Evolutionary conservation across 495 filamentous ascomycete species (phyloP).

Genomic region (Neurospora discreta): DNA sequence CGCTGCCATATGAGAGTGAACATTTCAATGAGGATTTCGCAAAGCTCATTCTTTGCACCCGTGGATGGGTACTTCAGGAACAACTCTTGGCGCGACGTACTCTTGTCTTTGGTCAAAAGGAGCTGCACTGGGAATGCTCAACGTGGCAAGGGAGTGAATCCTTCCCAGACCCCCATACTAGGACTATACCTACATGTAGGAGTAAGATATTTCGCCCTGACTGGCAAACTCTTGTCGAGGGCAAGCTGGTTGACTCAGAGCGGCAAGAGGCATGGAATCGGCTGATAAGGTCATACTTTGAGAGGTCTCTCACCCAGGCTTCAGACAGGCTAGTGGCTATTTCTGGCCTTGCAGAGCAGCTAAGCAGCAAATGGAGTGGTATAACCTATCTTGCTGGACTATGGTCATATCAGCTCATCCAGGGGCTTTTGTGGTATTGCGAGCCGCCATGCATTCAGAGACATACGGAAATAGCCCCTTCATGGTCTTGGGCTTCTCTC

Average conservation of each 20-base stretch:
- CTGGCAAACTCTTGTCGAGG: neutral
- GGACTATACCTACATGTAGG: too few relatives aligned
- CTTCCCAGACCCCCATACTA: neutral
- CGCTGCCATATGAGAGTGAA: neutral
- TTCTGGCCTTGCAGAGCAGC: neutral
- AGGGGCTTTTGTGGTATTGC: neutral
- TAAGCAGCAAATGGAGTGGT: neutral
- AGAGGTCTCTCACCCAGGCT: neutral
- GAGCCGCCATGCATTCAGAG: neutral
- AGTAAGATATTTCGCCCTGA: neutral
- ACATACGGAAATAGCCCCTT: neutral
- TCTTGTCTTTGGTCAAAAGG: slow-evolving; percentile 8
- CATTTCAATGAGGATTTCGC: neutral
- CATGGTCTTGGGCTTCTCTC: neutral
- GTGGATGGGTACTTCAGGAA: slow-evolving; percentile 24
- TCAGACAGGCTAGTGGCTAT: neutral
- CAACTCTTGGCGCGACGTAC: slow-evolving; percentile 14
- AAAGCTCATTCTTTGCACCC: slow-evolving; percentile 3
- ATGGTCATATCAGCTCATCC: neutral
- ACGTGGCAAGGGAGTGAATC: neutral
- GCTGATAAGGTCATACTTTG: neutral
- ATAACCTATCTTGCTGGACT: neutral
- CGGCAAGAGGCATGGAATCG: neutral
- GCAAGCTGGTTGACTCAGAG: neutral
- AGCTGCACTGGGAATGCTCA: slow-evolving; percentile 22